Conservation (phyloP, 108 stramenopile species). For the Conticribra weissflogii region DNA sequence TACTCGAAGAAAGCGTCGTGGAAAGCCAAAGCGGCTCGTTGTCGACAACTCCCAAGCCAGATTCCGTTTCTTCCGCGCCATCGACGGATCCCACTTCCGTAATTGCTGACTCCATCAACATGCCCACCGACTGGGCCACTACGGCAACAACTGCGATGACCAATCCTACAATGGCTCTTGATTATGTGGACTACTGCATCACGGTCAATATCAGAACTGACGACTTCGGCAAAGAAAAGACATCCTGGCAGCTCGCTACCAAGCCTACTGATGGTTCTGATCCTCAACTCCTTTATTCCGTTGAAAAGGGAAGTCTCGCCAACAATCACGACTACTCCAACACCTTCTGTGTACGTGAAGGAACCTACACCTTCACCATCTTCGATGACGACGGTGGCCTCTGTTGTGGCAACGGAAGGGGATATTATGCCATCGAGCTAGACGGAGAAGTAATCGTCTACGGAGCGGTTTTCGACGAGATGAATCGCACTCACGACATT, state of each 20-base stretch:
- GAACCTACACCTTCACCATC: neutral
- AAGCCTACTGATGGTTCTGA: neutral
- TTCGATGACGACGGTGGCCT: neutral
- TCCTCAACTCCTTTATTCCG: neutral
- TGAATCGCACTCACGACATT: neutral
- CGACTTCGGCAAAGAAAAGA: neutral
- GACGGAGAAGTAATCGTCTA: conserved; percentile 3
- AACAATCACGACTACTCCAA: neutral
- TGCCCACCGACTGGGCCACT: no score
- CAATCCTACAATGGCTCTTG: no score
- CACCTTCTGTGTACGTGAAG: neutral
- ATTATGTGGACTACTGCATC: neutral
- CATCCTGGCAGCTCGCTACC: neutral
- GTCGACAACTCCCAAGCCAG: no score
- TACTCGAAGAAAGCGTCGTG: no score
- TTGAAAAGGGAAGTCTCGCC: neutral
- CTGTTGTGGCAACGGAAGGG: conserved; percentile 5
- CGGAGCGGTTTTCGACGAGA: neutral
- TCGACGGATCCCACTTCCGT: neutral
- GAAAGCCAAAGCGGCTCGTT: no score
- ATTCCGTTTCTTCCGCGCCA: no score
- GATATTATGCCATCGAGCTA: neutral
- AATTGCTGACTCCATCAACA: no score
- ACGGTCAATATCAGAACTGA: neutral
- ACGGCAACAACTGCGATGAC: no score